Conservation (phyloP, 2,329 filamentous ascomycete genomes). For the Podosphaera xanthii region DNA sequence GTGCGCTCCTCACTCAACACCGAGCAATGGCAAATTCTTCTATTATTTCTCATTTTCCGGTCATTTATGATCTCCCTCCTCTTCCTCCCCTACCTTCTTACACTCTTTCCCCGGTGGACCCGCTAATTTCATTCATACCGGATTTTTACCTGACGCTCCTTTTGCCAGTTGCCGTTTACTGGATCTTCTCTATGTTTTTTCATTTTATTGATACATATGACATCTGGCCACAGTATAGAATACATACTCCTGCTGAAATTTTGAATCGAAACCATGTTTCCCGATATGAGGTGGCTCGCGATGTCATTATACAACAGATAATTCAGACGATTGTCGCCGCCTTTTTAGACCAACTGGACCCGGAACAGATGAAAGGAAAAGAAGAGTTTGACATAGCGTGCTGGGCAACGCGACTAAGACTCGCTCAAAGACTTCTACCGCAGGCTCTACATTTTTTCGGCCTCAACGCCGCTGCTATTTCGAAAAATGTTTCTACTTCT, state of each 20-base stretch:
- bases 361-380: constrained; percentile 48
- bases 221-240: constrained; percentile 69
- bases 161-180: constrained; percentile 67
- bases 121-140: constrained; percentile 54
- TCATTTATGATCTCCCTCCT: constrained; percentile 29
- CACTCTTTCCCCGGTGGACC: constrained; percentile 42
- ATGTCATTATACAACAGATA: constrained; percentile 78
- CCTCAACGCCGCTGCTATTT: constrained; percentile 51
- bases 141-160: constrained; percentile 62
- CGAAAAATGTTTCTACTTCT: constrained; percentile 47
- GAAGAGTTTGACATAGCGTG: constrained; percentile 72
- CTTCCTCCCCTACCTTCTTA: constrained; percentile 65
- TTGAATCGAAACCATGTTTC: constrained; percentile 73
- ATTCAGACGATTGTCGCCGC: constrained; percentile 60
- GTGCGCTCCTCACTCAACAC: no score
- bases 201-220: constrained; percentile 72
- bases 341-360: constrained; percentile 47
- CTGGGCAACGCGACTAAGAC: constrained; percentile 65
- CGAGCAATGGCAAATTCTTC: constrained; percentile 24
- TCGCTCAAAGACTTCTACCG: constrained; percentile 61
- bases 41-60: constrained; percentile 11
- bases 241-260: constrained; percentile 88
- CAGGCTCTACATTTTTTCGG: constrained; percentile 46
- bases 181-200: constrained; percentile 58
- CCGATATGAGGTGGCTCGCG: constrained; percentile 64